Evolutionary conservation across 2,329 filamentous ascomycete genomes (phyloP).

Genomic region (Aspergillus niger): DNA sequence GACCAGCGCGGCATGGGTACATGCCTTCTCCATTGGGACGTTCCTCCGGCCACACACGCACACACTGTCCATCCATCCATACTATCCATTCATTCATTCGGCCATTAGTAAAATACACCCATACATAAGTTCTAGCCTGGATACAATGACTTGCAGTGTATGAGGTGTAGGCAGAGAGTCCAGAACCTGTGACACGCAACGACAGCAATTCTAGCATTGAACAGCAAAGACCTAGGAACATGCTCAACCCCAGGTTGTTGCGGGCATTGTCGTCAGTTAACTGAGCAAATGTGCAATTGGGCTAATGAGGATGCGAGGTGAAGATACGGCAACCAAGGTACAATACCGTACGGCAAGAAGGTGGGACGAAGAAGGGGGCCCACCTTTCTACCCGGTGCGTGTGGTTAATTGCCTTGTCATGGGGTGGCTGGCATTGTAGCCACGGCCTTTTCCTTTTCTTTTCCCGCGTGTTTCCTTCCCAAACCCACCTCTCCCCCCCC

Average conservation of each 20-base stretch:
- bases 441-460: slow-evolving; percentile 2
- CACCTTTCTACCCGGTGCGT: background rate
- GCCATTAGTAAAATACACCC: background rate
- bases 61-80: background rate
- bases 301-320: background rate
- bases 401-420: background rate
- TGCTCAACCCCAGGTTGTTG: background rate
- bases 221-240: background rate
- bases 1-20: background rate
- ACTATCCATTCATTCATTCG: no score
- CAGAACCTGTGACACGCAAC: background rate
- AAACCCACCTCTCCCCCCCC: background rate
- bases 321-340: background rate
- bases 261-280: background rate
- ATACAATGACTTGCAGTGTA: background rate
- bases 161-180: background rate
- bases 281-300: background rate
- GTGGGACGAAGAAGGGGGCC: background rate
- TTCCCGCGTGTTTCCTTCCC: background rate
- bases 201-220: background rate
- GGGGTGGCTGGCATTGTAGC: background rate
- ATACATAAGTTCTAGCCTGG: background rate
- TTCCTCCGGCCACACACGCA: background rate
- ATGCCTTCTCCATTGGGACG: background rate
- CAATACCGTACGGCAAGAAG: background rate